Conservation (phyloP, 805 yeast species). For the Yamadazyma nakazawae region DNA sequence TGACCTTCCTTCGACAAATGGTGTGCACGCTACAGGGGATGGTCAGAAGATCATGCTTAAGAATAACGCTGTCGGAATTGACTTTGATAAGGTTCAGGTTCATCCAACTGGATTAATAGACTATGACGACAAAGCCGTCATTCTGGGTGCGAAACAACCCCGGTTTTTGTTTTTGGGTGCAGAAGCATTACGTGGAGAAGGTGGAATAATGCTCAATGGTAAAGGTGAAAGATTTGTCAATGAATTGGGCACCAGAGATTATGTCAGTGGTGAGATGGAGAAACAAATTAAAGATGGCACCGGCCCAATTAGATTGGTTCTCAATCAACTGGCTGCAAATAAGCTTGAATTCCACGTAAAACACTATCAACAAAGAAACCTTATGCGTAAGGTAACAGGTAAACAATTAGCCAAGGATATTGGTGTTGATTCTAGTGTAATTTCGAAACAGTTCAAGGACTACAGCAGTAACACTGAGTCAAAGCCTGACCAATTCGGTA, state of each 20-base stretch:
- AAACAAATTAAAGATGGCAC: slow-evolving; percentile 35
- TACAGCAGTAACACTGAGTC: slow-evolving; percentile 47
- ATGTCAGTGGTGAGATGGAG: slow-evolving; percentile 56
- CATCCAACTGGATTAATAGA: slow-evolving; percentile 67
- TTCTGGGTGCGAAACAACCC: slow-evolving; percentile 36
- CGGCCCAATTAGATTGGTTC: slow-evolving; percentile 49
- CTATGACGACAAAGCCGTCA: slow-evolving; percentile 42
- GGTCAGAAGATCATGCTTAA: slow-evolving; percentile 55
- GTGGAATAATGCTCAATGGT: slow-evolving; percentile 54
- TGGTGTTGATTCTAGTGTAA: slow-evolving; percentile 24
- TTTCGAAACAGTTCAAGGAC: slow-evolving; percentile 31
- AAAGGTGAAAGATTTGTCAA: slow-evolving; percentile 57
- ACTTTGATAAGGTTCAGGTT: slow-evolving; percentile 63
- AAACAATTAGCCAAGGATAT: slow-evolving; percentile 40
- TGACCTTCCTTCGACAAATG: slow-evolving; percentile 58
- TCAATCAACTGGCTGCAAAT: slow-evolving; percentile 45
- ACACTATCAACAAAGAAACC: slow-evolving; percentile 53
- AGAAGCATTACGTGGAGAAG: slow-evolving; percentile 64
- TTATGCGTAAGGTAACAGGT: slow-evolving; percentile 48
- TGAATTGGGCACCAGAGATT: slow-evolving; percentile 58
- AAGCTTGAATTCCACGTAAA: slow-evolving; percentile 50
- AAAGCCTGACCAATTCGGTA: slow-evolving; percentile 42
- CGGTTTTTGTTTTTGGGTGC: slow-evolving; percentile 60
- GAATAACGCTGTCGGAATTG: slow-evolving; percentile 54
- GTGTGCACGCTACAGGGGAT: slow-evolving; percentile 61